phyloP scores from a whole-genome alignment of 2,329 filamentous ascomycete species.

The Zymoseptoria passerinii region DNA sequence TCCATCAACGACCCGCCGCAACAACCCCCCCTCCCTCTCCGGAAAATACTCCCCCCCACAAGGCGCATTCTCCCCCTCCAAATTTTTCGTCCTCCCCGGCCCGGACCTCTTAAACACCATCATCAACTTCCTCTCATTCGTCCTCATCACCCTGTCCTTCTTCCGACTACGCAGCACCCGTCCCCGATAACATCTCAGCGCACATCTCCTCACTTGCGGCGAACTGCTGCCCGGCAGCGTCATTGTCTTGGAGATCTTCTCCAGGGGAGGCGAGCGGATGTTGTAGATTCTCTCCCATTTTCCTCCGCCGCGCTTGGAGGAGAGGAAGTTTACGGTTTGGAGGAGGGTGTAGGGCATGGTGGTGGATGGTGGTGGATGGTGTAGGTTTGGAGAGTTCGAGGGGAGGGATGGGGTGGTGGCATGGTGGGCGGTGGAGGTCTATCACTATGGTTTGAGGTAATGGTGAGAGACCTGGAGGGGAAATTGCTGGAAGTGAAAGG shows the following conservation, averaged over 20 bases:
- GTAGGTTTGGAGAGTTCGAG: background rate
- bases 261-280: background rate
- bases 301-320: background rate
- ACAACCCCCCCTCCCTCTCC: background rate
- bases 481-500: background rate
- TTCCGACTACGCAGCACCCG: background rate
- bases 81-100: slow-evolving; percentile 3
- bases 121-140: background rate
- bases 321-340: slow-evolving; percentile 5
- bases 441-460: background rate
- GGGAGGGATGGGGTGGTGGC: too few relatives aligned
- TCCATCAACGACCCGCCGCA: too few relatives aligned
- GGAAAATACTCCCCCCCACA: slow-evolving; percentile 1
- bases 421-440: background rate
- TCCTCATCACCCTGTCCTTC: background rate
- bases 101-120: slow-evolving; percentile 8
- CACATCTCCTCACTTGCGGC: background rate
- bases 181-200: background rate
- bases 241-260: background rate
- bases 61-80: slow-evolving; percentile 5
- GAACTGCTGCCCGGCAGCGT: background rate
- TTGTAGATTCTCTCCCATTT: slow-evolving; percentile 4
- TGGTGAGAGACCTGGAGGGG: background rate
- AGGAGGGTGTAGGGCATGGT: slow-evolving; percentile 6
- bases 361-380: background rate